Base-by-base conservation (phyloP, 139 green algal genomes). In the Astrephomene gubernaculifera region DNA sequence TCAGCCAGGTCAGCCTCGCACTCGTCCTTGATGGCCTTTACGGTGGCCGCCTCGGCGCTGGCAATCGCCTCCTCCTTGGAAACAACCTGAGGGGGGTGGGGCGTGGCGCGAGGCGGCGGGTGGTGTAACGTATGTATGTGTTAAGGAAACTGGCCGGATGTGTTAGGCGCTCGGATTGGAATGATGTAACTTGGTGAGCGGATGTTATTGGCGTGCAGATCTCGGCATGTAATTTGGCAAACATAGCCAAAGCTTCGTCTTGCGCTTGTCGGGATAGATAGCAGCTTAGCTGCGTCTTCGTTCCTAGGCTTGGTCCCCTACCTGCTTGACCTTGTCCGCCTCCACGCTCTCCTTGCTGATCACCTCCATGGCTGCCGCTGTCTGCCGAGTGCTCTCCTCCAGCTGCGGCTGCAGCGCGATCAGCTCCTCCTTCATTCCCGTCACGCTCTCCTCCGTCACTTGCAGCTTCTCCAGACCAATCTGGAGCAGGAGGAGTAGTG, bases 1-100 rank as follows among this genome's bases (percentile, higher is more conserved):
- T 90, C 85, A 21, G 81, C 75, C 57, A 97, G 87, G 82, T 96
- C 90, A 24, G 74, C 90, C 88, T 96, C 89, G 81, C 93, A 95
- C 79, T 95, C 92, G 76, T 95, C 94, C 90, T 96, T 96, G 91
- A 96, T 96, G 71, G 92, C 92, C 81, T 96, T 94, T 39, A 93
- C 91, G 69, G 92, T 93, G 36, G 90, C 88, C 0, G 94, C 94
- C 87, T 95, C 91, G 22, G 74, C 82, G 64, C 87, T 94, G 33
- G 95, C 95, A 14, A 80, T 74, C 31, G 91, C 94, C 85, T 98
- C 95, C 88, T 98, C 94, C 79, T 89, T 86, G 67, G 84, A 85
- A 41, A 97, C 95, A 54, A 95, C 91, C 52, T 69, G 49, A n/a
- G n/a, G n/a, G n/a, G n/a, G 52, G 19, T 19, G 52, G 52, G 52